Percentiles rank a stretch among this genome's conserved stretches.
These are phyloP conservation scores for Ceriops decandra DNA, from an alignment of 345 rosid species.

Conservation along the genomic window DNA sequence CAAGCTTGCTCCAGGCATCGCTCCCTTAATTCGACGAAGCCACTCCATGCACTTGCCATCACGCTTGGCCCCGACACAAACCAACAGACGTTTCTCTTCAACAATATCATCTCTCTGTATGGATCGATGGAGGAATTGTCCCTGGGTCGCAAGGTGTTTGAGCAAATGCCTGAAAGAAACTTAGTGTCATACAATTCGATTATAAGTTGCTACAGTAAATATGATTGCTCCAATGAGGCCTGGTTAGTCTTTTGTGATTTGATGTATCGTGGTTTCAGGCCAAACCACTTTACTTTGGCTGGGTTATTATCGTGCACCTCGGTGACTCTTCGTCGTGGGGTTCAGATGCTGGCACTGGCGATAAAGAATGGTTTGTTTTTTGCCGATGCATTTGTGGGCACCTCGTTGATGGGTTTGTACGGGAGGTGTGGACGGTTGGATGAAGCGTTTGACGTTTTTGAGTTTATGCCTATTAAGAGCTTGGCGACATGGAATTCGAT, in stretches of 20 bases:
- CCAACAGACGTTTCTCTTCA: conserved; percentile 53
- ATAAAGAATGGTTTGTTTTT: conserved; percentile 55
- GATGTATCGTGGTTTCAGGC: conserved; percentile 45
- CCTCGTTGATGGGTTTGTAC: conserved; percentile 57
- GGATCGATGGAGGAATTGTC: conserved; percentile 30
- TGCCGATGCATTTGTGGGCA: conserved; percentile 65
- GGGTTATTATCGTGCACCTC: conserved; percentile 56
- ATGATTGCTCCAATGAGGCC: conserved; percentile 39
- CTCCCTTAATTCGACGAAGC: conserved; percentile 44
- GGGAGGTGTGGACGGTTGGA: conserved; percentile 55
- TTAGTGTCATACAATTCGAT: conserved; percentile 53
- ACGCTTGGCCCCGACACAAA: conserved; percentile 35
- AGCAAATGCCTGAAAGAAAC: conserved; percentile 59
- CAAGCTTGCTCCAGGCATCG: conserved; percentile 38
- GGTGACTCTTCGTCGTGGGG: conserved; percentile 39
- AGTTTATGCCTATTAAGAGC: conserved; percentile 61
- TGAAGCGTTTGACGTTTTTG: conserved; percentile 48
- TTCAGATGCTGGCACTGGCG: conserved; percentile 58
- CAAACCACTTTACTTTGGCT: conserved; percentile 50
- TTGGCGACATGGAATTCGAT: conserved; percentile 73
- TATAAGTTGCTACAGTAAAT: conserved; percentile 44
- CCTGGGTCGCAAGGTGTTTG: conserved; percentile 56
- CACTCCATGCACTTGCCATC: conserved; percentile 66
- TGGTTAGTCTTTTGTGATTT: conserved; percentile 40
- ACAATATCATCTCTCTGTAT: conserved; percentile 50